Base-by-base conservation (phyloP, 495 filamentous ascomycete genomes). In the Cercophora samala region DNA sequence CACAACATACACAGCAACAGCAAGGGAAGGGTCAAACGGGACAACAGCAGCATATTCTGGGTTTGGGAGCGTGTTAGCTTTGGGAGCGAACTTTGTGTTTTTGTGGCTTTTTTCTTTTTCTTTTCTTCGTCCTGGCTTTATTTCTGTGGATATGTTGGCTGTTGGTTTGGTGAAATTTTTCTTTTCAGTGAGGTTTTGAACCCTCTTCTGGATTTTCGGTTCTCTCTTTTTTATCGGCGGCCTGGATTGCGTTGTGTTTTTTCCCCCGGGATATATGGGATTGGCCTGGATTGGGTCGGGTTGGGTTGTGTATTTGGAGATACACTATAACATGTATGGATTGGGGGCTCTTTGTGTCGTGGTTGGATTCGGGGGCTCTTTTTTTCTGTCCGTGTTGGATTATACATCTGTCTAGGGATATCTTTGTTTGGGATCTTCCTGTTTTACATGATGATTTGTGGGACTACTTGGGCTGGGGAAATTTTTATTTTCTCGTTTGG, bases 21-120 rank as follows among this genome's bases (percentile, higher is more conserved):
- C 32, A 62, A 29, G 55, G 37, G 55, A 58, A 26, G 56, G 56
- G 51, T 22, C 18, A 56, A 21, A 60, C 32, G 37, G 53, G 22
- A 23, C 32, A 55, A 64, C 29, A 54, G 58, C 19, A 54, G 22
- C 52, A 18, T 52, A 23, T 37, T 32, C 6, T 46, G 37, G 37
- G 11, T 13, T 13, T 46, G 37, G 37, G 37, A 46, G 37, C 37
- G 37, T 46, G 8, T 13, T 46, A 46, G 15, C 37, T 46, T 46
- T 46, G 37, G 37, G 37, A 46, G 37, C 37, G 37, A 46, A 13
- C 26, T 29, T 29, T 46, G 37, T 46, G 37, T 46, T 46, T 46
- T 46, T 46, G 37, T 46, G 37, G 37, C 37, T 17, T 46, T 46
- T 46, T 46, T 17, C 1, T 9, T 29, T 8, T 29, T 29, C 26